Evolutionary conservation across 805 yeast genomes (phyloP).

Genomic region (Cyberlindnera japonica): DNA sequence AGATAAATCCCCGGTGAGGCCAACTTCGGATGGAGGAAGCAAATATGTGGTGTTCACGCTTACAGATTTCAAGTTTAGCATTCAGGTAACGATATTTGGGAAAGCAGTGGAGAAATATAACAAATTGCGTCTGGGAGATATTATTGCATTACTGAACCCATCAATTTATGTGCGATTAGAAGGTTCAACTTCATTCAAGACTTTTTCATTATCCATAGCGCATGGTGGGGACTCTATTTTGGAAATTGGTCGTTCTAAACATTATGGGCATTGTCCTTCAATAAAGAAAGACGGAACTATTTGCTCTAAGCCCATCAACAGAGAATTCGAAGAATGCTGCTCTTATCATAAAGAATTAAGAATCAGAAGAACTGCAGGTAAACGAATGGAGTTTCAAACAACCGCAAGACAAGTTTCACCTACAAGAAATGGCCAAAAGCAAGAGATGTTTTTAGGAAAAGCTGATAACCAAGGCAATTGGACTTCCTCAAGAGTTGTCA

Average conservation of each 20-base stretch:
- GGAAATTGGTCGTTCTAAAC: constrained; percentile 69
- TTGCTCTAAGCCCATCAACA: constrained; percentile 63
- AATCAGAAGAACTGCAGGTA: constrained; percentile 47
- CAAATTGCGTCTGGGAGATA: constrained; percentile 71
- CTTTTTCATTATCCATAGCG: constrained; percentile 55
- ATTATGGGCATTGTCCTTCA: constrained; percentile 60
- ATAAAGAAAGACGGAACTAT: constrained; percentile 42
- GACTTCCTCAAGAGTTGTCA: constrained; percentile 24
- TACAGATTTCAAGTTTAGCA: constrained; percentile 61
- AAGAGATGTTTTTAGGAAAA: constrained; percentile 39
- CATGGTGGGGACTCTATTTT: constrained; percentile 50
- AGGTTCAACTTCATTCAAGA: constrained; percentile 11
- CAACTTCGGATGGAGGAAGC: constrained; percentile 36
- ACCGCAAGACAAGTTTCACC: constrained; percentile 49
- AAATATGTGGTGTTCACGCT: constrained; percentile 60
- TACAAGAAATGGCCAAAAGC: constrained; percentile 44
- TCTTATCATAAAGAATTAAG: constrained; percentile 65
- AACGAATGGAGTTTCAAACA: constrained; percentile 75
- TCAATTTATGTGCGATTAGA: constrained; percentile 38
- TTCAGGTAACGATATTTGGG: constrained; percentile 63
- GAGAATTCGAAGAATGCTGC: constrained; percentile 52
- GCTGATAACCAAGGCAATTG: constrained; percentile 29
- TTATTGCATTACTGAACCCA: constrained; percentile 76
- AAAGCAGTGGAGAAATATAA: constrained; percentile 66
- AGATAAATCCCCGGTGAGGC: constrained; percentile 50